Conservation (phyloP, 768 basidiomycete species). For the Termitomyces sp. region DNA sequence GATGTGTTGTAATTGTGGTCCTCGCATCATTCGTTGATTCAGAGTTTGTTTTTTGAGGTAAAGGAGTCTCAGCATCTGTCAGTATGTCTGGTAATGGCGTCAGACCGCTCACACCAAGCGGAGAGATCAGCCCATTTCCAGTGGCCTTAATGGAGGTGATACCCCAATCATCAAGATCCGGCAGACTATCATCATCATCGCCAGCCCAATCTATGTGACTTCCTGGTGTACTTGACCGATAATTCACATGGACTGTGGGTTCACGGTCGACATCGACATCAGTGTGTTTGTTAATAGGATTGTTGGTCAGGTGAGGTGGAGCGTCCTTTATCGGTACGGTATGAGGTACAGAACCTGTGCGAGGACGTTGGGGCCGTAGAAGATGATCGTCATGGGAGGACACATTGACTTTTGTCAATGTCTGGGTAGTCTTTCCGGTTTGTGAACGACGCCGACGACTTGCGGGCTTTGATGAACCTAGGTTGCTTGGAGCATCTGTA, state of each 20-base stretch:
- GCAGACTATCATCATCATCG: slow-evolving; percentile 79
- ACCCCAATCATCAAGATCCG: slow-evolving; percentile 86
- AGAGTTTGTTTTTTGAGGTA: not conserved
- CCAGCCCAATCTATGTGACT: slow-evolving; percentile 89
- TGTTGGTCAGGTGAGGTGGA: slow-evolving; percentile 50
- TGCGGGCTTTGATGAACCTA: slow-evolving; percentile 35
- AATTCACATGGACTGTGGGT: slow-evolving; percentile 67
- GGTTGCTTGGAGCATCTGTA: slow-evolving; percentile 12
- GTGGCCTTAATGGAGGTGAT: slow-evolving; percentile 42
- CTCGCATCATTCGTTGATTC: not conserved
- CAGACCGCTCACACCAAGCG: slow-evolving; percentile 62
- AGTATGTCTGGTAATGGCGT: slow-evolving; percentile 53
- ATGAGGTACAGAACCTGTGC: slow-evolving; percentile 28
- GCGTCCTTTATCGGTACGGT: slow-evolving; percentile 49
- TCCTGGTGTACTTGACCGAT: slow-evolving; percentile 66
- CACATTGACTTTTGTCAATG: slow-evolving; percentile 28
- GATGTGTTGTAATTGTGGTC: not conserved
- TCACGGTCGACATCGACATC: slow-evolving; percentile 78
- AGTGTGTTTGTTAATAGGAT: slow-evolving; percentile 46
- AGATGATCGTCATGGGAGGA: slow-evolving; percentile 30
- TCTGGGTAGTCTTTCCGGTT: slow-evolving; percentile 24
- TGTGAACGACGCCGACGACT: slow-evolving; percentile 52
- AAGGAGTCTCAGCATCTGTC: slow-evolving; percentile 17
- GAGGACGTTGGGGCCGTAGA: slow-evolving; percentile 27
- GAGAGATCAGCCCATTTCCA: slow-evolving; percentile 52